phyloP scores from a whole-genome alignment of 768 basidiomycete genomes.

The Leccinum pellstonianum region DNA sequence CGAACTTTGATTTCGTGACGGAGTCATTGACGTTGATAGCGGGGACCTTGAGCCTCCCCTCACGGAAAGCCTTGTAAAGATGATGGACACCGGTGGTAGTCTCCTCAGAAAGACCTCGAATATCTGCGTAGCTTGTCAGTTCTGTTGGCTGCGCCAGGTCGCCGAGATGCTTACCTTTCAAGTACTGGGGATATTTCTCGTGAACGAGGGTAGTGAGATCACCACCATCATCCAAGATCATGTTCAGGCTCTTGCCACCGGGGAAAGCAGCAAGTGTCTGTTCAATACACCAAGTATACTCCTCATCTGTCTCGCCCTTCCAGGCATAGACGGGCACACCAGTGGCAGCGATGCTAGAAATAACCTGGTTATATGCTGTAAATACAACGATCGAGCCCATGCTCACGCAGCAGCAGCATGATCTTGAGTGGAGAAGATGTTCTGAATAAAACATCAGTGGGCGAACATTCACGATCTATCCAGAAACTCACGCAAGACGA shows the following conservation, averaged over 20 bases:
- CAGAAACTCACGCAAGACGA: conserved; percentile 81
- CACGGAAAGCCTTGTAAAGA: conserved; percentile 96
- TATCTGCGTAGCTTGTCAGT: conserved; percentile 44
- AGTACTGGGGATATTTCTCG: conserved; percentile 91
- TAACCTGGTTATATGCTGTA: neutral
- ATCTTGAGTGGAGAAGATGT: conserved; percentile 99
- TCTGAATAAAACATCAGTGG: conserved; percentile 44
- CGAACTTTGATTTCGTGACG: conserved; percentile 99
- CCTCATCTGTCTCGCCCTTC: conserved; percentile 99
- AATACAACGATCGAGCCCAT: neutral
- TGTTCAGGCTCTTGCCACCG: conserved; percentile 81
- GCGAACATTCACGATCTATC: neutral
- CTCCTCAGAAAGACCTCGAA: conserved; percentile 96
- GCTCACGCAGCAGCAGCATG: conserved; percentile 96
- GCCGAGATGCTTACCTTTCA: conserved; percentile 50
- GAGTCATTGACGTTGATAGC: conserved; percentile 99
- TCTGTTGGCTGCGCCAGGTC: neutral
- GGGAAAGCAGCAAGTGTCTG: conserved; percentile 91
- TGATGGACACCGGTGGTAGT: conserved; percentile 99
- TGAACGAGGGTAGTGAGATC: conserved; percentile 94
- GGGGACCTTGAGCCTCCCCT: conserved; percentile 93
- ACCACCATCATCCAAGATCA: conserved; percentile 99
- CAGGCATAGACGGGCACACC: conserved; percentile 98
- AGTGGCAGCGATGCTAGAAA: conserved; percentile 85
- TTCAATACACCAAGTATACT: conserved; percentile 97